These are phyloP conservation scores for Fusarium sp. DNA, from an alignment of 2,329 filamentous ascomycete species.

Conservation along the genomic window DNA sequence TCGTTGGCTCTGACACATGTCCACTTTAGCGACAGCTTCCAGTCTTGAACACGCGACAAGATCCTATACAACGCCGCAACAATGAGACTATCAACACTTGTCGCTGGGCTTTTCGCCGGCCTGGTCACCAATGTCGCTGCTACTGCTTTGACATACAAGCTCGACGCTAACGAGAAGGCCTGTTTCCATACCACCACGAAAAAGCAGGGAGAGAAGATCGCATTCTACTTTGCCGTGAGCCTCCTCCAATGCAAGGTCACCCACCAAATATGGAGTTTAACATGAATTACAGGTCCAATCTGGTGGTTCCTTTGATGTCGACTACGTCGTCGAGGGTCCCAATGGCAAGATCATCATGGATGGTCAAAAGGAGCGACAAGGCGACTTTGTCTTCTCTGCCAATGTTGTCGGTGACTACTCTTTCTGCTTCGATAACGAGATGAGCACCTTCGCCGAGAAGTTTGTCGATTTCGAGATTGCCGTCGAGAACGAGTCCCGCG, in stretches of 20 bases:
- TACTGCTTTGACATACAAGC: conserved; percentile 93
- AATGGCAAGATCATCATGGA: conserved; percentile 82
- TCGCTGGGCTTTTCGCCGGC: conserved; percentile 76
- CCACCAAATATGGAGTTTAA: conserved; percentile 14
- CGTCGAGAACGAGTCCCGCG: conserved; percentile 88
- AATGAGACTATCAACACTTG: conserved; percentile 73
- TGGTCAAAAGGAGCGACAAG: conserved; percentile 90
- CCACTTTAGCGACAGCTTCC: conserved; percentile 43
- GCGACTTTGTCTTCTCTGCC: conserved; percentile 97
- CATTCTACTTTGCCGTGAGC: conserved; percentile 97
- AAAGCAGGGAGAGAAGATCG: conserved; percentile 84
- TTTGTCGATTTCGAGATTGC: conserved; percentile 98
- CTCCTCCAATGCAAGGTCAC: not conserved
- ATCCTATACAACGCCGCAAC: conserved; percentile 39
- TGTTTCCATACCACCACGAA: conserved; percentile 91
- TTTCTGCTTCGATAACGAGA: conserved; percentile 98
- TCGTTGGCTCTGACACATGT: conserved; percentile 8
- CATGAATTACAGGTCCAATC: conserved; percentile 81
- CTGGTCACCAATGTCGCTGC: conserved; percentile 77
- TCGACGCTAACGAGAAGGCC: conserved; percentile 89
- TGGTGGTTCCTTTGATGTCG: conserved; percentile 95
- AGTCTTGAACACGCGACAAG: conserved; percentile 45
- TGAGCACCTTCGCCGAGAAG: conserved; percentile 98
- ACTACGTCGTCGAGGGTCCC: conserved; percentile 88
- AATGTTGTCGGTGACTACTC: conserved; percentile 88